Conservation (phyloP, 2,329 filamentous ascomycete species). For the Pseudopithomyces maydicus region DNA sequence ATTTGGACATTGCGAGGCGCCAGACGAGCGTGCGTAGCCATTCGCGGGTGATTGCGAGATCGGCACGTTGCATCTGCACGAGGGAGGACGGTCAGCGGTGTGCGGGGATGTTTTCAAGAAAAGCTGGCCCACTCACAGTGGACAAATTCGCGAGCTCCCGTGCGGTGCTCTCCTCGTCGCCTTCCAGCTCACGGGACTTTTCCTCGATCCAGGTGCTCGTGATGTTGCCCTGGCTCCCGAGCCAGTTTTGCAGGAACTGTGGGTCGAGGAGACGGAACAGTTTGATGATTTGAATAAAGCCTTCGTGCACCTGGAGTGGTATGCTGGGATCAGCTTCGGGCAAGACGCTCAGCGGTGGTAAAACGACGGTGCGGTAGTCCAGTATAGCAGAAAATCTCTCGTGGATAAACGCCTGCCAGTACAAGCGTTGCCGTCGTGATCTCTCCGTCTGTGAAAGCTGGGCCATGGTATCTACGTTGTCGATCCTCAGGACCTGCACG, state of each 20-base stretch:
- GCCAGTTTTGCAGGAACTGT: conserved; percentile 53
- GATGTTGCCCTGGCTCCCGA: conserved; percentile 44
- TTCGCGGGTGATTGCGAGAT: conserved; percentile 56
- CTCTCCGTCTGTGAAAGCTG: conserved; percentile 44
- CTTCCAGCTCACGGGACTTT: conserved; percentile 52
- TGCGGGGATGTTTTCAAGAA: neutral
- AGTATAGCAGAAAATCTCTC: conserved; percentile 62
- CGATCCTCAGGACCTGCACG: conserved; percentile 45
- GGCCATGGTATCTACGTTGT: conserved; percentile 44
- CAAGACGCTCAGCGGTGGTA: conserved; percentile 46
- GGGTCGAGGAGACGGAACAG: conserved; percentile 52
- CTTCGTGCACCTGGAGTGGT: conserved; percentile 47
- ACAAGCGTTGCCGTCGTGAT: conserved; percentile 54
- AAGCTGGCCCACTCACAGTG: neutral
- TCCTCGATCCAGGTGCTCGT: conserved; percentile 52
- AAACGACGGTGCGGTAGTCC: conserved; percentile 52
- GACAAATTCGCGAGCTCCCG: conserved; percentile 40
- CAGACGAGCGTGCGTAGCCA: conserved; percentile 57
- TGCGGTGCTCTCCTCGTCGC: conserved; percentile 42
- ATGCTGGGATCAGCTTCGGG: conserved; percentile 50
- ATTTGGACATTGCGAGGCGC: conserved; percentile 57
- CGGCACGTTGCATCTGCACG: conserved; percentile 53
- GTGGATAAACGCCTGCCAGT: conserved; percentile 63
- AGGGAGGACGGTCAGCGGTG: conserved; percentile 17
- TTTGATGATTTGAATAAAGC: conserved; percentile 52